Evolutionary conservation across 257 asterid species (phyloP), one percentile per base, ranked within the genome.

Genomic region (Datura wrightii): DNA sequence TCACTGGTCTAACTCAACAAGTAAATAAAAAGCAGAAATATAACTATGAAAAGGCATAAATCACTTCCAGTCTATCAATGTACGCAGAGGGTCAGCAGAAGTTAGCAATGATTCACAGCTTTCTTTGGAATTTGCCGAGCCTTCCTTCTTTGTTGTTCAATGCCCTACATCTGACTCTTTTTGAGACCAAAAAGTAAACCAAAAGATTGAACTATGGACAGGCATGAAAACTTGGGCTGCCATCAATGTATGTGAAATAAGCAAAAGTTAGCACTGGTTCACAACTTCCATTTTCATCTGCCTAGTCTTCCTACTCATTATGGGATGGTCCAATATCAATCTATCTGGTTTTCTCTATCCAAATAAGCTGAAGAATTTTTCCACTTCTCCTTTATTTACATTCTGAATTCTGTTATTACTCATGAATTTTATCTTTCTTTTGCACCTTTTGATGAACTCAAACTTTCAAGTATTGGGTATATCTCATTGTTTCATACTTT

Each of bases 321-420:
- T 62, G 70, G 54, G 79, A 71, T 71, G 56, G 56, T 71, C 56
- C 39, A 71, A 44, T 41, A 41, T 70, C 34, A 70, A 70, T 16
- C 54, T 41, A 41, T 18, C 18, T 70, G 11, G 55, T 44, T 71
- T n/a, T 46, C 37, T 71, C 55, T 71, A 44, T 18, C 50, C 56
- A 44, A 44, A n/a, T 46, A 44, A 71, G 39, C 79, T 71, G 56
- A 71, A 42, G 9, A 67, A 37, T 15, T 48, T 67, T 19, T 67
- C 76, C 13, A 15, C 14, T 37, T 67, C 24, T 67, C 50, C 76
- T 66, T 37, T 15, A 6, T 37, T 37, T 37, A 15, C 76, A 67
- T 37, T 7, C 76, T 67, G 76, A 18, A 10, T 14, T 37, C 50
- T 67, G 76, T 67, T 39, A 67, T 37, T 71, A 42, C 55, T 71